Evolutionary conservation across 345 rosid species (phyloP).

Genomic region (Salix viminalis): DNA sequence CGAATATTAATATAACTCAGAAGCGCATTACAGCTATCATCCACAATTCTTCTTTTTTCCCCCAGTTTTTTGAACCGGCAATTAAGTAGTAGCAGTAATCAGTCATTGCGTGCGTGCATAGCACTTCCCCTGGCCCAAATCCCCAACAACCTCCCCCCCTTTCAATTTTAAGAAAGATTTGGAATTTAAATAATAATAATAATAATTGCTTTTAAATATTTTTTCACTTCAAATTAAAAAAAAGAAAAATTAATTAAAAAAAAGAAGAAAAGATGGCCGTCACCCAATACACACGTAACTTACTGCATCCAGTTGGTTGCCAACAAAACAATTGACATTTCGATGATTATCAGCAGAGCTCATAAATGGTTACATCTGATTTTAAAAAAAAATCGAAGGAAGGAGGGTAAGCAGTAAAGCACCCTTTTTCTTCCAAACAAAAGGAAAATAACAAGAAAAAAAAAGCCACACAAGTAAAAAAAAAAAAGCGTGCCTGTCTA

Average conservation of each 20-base stretch:
- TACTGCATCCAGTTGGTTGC: too few species aligned
- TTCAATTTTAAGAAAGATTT: too few species aligned
- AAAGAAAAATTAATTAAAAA: too few species aligned
- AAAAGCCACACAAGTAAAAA: conserved; percentile 42
- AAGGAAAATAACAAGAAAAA: neutral
- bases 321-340: too few species aligned
- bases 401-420: too few species aligned
- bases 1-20: neutral
- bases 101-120: conserved; percentile 38
- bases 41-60: neutral
- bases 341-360: too few species aligned
- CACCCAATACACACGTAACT: too few species aligned
- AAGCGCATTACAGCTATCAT: conserved; percentile 35
- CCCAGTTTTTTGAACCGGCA: neutral
- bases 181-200: too few species aligned
- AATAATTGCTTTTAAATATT: too few species aligned
- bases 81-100: conserved; percentile 5
- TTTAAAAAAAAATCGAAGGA: neutral
- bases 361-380: too few species aligned
- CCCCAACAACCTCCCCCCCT: conserved; percentile 7
- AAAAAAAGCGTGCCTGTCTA: conserved; percentile 38
- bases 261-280: too few species aligned
- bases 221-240: too few species aligned
- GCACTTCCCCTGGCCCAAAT: conserved; percentile 12
- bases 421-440: neutral